phyloP scores from a whole-genome alignment of 2,329 filamentous ascomycete genomes.

The Verticillium klebahnii region DNA sequence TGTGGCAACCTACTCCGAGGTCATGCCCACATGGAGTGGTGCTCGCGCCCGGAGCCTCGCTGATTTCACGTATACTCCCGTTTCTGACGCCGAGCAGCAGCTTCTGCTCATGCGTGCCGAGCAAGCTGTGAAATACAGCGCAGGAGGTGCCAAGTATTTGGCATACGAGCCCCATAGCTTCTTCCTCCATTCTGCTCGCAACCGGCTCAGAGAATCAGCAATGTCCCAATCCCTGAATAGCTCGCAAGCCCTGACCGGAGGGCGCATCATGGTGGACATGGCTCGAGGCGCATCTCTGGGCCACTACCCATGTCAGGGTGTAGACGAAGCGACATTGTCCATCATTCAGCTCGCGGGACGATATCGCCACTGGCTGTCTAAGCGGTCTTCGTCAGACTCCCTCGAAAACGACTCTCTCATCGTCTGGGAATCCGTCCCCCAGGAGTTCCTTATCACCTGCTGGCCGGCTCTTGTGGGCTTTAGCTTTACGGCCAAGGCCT shows the following conservation, averaged over 20 bases:
- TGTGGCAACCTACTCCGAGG: slow-evolving; percentile 4
- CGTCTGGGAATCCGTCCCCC: slow-evolving; percentile 4
- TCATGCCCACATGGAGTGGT: slow-evolving; percentile 2
- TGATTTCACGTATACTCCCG: slow-evolving; percentile 4
- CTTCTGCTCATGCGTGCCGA: background rate
- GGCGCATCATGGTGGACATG: slow-evolving; percentile 8
- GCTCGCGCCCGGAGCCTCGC: background rate
- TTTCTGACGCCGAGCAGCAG: background rate
- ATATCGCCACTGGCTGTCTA: slow-evolving; percentile 6
- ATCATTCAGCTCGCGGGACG: slow-evolving; percentile 4
- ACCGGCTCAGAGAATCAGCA: background rate
- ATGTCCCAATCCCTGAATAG: slow-evolving; percentile 1
- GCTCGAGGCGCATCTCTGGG: slow-evolving; percentile 6
- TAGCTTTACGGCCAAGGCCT: slow-evolving; percentile 8
- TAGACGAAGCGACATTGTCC: slow-evolving; percentile 4
- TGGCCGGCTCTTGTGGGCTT: slow-evolving; percentile 7
- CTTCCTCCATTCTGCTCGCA: slow-evolving; percentile 4
- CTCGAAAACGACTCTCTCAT: slow-evolving; percentile 1
- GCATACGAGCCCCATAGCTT: slow-evolving; percentile 4
- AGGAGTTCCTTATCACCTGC: slow-evolving; percentile 4
- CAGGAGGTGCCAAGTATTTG: slow-evolving; percentile 5
- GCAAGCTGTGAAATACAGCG: background rate
- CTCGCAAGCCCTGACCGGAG: background rate
- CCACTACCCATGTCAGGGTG: slow-evolving; percentile 5
- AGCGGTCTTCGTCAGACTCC: background rate